Evolutionary conservation across 495 filamentous ascomycete species (phyloP).

Genomic region (Penicillium silybi): DNA sequence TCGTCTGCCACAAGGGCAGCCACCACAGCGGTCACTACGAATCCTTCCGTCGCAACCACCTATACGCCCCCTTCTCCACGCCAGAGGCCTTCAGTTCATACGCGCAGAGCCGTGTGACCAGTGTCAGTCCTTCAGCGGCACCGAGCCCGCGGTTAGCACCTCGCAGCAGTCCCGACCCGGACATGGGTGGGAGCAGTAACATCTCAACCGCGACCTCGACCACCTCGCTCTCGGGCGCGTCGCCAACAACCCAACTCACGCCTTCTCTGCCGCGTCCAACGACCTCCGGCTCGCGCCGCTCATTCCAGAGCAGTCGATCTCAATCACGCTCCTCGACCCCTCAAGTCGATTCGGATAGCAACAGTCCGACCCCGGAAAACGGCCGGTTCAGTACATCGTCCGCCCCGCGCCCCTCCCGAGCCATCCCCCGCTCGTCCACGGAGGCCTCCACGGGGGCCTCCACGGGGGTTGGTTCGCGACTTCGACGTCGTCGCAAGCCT

Average conservation of each 20-base stretch:
- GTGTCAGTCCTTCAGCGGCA: conserved; percentile 42
- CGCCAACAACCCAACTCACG: conserved; percentile 22
- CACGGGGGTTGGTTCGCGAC: conserved; percentile 23
- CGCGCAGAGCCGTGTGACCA: conserved; percentile 56
- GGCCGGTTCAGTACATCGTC: conserved; percentile 28
- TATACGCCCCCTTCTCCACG: conserved; percentile 74
- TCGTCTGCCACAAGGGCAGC: conserved; percentile 92
- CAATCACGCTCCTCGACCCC: conserved; percentile 29
- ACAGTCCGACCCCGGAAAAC: conserved; percentile 26
- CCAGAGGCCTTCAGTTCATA: conserved; percentile 69
- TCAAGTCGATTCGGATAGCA: conserved; percentile 25
- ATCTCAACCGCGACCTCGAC: conserved; percentile 39
- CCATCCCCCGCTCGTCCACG: conserved; percentile 22
- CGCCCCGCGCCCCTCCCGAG: conserved; percentile 22
- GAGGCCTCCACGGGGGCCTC: conserved; percentile 14
- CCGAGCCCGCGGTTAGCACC: conserved; percentile 40
- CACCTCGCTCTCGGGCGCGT: conserved; percentile 39
- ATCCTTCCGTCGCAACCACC: conserved; percentile 84
- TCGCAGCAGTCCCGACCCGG: conserved; percentile 23
- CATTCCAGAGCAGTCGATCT: conserved; percentile 28
- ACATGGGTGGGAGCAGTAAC: conserved; percentile 22
- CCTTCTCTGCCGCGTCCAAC: conserved; percentile 35
- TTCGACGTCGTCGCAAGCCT: conserved; percentile 56
- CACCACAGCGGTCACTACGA: conserved; percentile 98
- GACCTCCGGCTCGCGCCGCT: conserved; percentile 36